Evolutionary conservation across 371 early-diverging fungal genomes (phyloP).

Genomic region (Mucor piriformis): DNA sequence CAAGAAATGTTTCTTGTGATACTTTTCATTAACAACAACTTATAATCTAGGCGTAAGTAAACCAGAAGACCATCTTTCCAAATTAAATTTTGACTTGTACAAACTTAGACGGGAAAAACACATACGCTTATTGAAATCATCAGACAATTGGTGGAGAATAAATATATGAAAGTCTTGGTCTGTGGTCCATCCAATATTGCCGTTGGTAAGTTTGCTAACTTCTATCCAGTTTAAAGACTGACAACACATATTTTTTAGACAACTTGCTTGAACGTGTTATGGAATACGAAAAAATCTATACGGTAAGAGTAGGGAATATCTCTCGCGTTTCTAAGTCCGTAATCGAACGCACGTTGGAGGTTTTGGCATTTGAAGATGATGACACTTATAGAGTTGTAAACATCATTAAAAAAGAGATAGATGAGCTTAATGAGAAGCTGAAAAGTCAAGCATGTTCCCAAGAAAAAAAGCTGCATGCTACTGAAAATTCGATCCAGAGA

Average conservation of each 20-base stretch:
- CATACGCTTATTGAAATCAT: slow-evolving; percentile 87
- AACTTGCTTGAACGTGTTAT: slow-evolving; percentile 77
- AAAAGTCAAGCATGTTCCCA: not conserved
- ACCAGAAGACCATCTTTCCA: too few species aligned
- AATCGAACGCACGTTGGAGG: slow-evolving; percentile 58
- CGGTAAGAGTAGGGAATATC: slow-evolving; percentile 85
- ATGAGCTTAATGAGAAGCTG: slow-evolving; percentile 63
- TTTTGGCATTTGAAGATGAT: not conserved
- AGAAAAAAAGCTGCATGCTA: too few species aligned
- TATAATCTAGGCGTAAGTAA: not conserved
- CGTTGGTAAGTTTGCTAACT: slow-evolving; percentile 60
- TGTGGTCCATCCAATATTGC: slow-evolving; percentile 93
- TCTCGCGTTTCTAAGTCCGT: slow-evolving; percentile 74
- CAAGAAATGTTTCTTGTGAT: not conserved
- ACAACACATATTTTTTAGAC: slow-evolving; percentile 45
- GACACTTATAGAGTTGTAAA: not conserved
- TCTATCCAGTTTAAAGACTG: not conserved
- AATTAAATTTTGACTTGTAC: not conserved
- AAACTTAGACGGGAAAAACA: slow-evolving; percentile 85
- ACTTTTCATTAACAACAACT: not conserved
- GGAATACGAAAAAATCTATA: slow-evolving; percentile 30
- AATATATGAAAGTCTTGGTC: slow-evolving; percentile 76
- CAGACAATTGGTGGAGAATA: slow-evolving; percentile 60
- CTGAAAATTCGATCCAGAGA: too few species aligned
- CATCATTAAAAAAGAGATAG: too few species aligned